Base-by-base conservation (phyloP, 371 early-diverging fungal genomes). In the Apophysomyces ossiformis region DNA sequence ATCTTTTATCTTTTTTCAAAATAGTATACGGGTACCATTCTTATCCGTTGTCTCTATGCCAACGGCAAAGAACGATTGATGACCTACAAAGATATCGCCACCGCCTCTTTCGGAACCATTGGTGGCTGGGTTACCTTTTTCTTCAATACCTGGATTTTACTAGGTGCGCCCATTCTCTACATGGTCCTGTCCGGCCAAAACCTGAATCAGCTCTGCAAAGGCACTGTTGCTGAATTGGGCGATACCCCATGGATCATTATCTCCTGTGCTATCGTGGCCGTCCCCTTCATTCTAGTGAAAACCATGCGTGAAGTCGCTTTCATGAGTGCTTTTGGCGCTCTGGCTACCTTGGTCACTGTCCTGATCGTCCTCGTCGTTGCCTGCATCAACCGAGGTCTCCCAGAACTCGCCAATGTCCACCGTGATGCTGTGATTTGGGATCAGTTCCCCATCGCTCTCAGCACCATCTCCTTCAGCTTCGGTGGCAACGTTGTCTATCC, bases 401-500 rank as follows among this genome's bases (percentile, higher is more conserved):
- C 32, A 36, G 64, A 71, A 4, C 21, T 61, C 7, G 21, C 41
- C 44, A 37, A 69, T 15, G 65, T 77, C 36, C 50, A 68, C 0
- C 86, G 87, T 63, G 73, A 83, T 50, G 37, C 68, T 45, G 86
- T 79, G 46, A 81, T 85, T 44, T 81, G 81, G 74, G 65, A 76
- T 15, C 82, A 87, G 63, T 77, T 89, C 57, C 87, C 89, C 5
- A 69, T 84, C 11, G 84, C 89, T 1, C 68, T 89, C 3, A 81
- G 84, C 37, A 88, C 89, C 9, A 89, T 93, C 39, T 91, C 89
- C 60, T 92, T 92, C 75, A 85, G 87, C 68, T 93, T 89, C 64
- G 93, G 94, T 63, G 94, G 93, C 50, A 93, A 92, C 69, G 85
- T 90, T 26, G 86, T 93, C 57, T 93, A 90, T 60, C 92, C 94